Conservation (phyloP, 164 flowering plant genomes). For the Aristolochia fimbriata region DNA sequence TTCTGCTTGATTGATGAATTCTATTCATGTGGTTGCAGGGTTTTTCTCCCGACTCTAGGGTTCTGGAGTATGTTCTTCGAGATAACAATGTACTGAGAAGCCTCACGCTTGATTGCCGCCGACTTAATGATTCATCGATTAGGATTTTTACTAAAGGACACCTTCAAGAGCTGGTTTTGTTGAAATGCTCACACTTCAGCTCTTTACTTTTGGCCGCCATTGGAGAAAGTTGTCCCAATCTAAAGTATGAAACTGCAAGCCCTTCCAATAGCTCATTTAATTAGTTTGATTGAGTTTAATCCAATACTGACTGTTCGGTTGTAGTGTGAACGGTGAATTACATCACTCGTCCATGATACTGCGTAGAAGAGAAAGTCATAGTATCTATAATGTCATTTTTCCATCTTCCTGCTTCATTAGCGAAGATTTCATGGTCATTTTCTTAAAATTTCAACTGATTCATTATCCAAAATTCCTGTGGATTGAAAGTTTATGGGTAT, state of each 20-base stretch:
- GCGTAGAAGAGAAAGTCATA: no score
- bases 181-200: conserved; percentile 21
- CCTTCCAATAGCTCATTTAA: no score
- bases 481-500: no score
- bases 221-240: conserved; percentile 25
- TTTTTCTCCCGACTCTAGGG: conserved; percentile 19
- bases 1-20: not conserved
- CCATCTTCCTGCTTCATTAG: not conserved
- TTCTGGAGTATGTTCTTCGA: conserved; percentile 14
- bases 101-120: conserved; percentile 34
- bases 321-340: no score
- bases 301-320: no score
- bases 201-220: conserved; percentile 17
- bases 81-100: conserved; percentile 15
- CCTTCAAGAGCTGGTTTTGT: conserved; percentile 24
- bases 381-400: not conserved
- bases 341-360: no score
- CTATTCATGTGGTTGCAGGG: conserved; percentile 13
- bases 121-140: conserved; percentile 19
- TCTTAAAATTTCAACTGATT: not conserved
- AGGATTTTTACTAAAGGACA: conserved; percentile 12
- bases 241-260: conserved; percentile 17
- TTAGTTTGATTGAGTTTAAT: no score
- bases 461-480: not conserved
- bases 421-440: no score